Percentiles rank a stretch among this genome's conserved stretches.
Evolutionary conservation across 345 rosid genomes (phyloP).

Genomic region (Salix arbutifolia): DNA sequence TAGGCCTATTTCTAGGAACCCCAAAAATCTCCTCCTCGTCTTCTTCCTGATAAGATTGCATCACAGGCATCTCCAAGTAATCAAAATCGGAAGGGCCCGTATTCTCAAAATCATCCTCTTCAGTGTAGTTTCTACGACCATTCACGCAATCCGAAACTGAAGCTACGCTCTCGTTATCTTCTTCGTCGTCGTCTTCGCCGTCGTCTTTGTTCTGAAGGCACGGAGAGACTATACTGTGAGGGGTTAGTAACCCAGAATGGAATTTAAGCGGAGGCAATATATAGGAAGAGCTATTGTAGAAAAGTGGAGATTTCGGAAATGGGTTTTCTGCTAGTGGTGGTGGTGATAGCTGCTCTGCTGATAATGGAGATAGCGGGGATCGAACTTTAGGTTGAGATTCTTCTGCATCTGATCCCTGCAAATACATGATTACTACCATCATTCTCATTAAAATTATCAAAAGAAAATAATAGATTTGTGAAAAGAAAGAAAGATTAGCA

Average conservation of each 20-base stretch:
- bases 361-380: constrained; percentile 54
- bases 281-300: constrained; percentile 33
- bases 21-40: constrained; percentile 39
- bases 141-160: constrained; percentile 48
- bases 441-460: neutral
- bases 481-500: neutral
- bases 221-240: constrained; percentile 41
- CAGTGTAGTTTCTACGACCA: constrained; percentile 30
- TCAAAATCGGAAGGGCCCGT: constrained; percentile 10
- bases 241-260: constrained; percentile 43
- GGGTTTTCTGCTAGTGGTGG: constrained; percentile 41
- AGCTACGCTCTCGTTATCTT: constrained; percentile 47
- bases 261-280: constrained; percentile 57
- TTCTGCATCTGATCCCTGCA: constrained; percentile 38
- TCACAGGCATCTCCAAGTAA: constrained; percentile 25
- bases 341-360: constrained; percentile 40
- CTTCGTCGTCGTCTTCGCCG: constrained; percentile 23
- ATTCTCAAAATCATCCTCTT: constrained; percentile 30
- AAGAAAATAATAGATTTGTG: neutral
- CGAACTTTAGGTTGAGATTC: constrained; percentile 40
- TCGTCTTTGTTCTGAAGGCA: constrained; percentile 25
- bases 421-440: neutral
- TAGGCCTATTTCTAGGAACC: neutral
- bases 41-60: constrained; percentile 30
- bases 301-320: constrained; percentile 21